Evolutionary conservation across 495 filamentous ascomycete species (phyloP).

Genomic region (Penicillium manginii): DNA sequence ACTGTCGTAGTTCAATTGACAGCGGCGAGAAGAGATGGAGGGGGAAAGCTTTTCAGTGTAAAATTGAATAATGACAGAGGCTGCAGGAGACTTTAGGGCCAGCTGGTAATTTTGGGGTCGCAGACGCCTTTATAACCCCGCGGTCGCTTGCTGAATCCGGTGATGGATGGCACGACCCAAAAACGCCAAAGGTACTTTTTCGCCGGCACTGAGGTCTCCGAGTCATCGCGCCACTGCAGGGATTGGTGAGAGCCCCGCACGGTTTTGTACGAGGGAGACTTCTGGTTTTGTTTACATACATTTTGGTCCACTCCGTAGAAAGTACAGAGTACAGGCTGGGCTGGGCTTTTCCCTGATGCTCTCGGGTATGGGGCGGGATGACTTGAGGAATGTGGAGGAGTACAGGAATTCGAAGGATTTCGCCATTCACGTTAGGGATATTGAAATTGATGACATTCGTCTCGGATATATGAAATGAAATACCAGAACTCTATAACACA

Average conservation of each 20-base stretch:
- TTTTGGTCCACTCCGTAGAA: too few relatives aligned
- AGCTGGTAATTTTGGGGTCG: neutral
- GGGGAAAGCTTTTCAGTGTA: neutral
- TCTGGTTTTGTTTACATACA: too few relatives aligned
- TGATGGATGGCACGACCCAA: neutral
- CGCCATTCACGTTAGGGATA: neutral
- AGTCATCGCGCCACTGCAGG: neutral
- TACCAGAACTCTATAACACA: slow-evolving; percentile 28
- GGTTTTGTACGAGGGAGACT: neutral
- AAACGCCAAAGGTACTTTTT: neutral
- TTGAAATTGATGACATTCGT: neutral
- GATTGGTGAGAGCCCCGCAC: neutral
- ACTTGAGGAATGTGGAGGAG: neutral
- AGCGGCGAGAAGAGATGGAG: neutral
- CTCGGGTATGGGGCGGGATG: too few relatives aligned
- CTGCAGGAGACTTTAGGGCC: neutral
- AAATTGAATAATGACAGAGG: neutral
- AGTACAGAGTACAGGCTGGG: neutral
- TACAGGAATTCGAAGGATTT: neutral
- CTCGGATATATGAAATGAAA: neutral
- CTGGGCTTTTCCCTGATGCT: too few relatives aligned
- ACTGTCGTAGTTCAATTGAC: neutral
- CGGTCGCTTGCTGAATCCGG: slow-evolving; percentile 17
- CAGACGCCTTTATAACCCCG: neutral
- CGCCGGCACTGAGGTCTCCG: neutral